Conservation (phyloP, 2,329 filamentous ascomycete species). For the Dothideomycetes sp. region DNA sequence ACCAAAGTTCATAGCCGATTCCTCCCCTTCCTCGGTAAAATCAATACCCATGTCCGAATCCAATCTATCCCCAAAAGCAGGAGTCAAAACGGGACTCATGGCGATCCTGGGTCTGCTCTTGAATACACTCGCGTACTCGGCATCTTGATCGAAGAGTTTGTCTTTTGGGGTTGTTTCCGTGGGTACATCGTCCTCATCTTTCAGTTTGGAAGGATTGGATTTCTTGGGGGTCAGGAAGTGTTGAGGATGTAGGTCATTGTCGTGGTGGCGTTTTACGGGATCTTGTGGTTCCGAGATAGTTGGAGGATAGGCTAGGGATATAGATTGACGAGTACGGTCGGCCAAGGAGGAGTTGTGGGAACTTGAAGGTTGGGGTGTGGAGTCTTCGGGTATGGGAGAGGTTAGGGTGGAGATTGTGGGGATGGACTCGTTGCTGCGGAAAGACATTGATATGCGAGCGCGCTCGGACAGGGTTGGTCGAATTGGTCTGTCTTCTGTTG, state of each 20-base stretch:
- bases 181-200: constrained; percentile 9
- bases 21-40: too few relatives aligned
- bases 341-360: constrained; percentile 44
- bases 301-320: constrained; percentile 60
- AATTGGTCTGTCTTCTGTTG: too few relatives aligned
- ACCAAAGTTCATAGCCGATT: too few relatives aligned
- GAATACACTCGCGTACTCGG: constrained; percentile 75
- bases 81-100: constrained; percentile 51
- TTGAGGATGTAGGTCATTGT: constrained; percentile 21
- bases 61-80: background rate
- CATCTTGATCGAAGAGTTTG: constrained; percentile 59
- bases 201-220: background rate
- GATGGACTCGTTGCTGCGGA: constrained; percentile 16
- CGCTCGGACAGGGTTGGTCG: constrained; percentile 38
- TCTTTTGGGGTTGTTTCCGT: constrained; percentile 48
- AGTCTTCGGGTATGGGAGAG: constrained; percentile 19
- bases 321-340: constrained; percentile 73
- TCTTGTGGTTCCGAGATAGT: constrained; percentile 31
- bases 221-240: constrained; percentile 47
- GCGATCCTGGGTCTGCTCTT: constrained; percentile 73
- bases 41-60: too few relatives aligned
- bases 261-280: background rate
- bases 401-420: constrained; percentile 20
- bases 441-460: constrained; percentile 38
- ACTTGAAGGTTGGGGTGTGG: constrained; percentile 7